A percentile compares a stretch with the other conserved stretches of the same genome.
These are phyloP conservation scores for Bryoglossum gracile DNA, from an alignment of 495 filamentous ascomycete genomes.

Conservation along the genomic window DNA sequence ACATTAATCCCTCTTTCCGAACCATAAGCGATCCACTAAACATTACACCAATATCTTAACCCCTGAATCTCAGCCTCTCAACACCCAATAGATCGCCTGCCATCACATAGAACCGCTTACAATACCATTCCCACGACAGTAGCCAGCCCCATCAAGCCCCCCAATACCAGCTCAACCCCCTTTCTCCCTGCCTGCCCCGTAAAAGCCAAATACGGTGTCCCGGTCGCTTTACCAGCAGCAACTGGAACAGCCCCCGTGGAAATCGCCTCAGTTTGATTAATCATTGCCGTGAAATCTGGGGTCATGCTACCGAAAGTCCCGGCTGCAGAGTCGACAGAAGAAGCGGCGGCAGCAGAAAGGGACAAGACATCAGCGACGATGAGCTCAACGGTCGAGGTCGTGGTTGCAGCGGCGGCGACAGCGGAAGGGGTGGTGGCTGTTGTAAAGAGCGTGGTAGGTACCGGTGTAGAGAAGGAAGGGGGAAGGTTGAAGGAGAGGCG, in stretches of 20 bases:
- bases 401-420: background rate
- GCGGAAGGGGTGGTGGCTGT: background rate
- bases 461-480: background rate
- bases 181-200: background rate
- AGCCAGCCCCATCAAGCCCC: too few relatives aligned
- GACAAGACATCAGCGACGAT: background rate
- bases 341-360: background rate
- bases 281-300: background rate
- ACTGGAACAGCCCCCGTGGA: background rate
- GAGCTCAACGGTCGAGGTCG: background rate
- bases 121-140: too few relatives aligned
- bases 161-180: too few relatives aligned
- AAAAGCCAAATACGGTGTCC: too few relatives aligned
- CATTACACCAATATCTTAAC: too few relatives aligned
- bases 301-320: background rate
- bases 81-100: too few relatives aligned
- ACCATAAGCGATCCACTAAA: too few relatives aligned
- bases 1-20: too few relatives aligned
- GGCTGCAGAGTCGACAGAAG: background rate
- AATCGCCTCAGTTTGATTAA: background rate
- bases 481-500: constrained; percentile 5
- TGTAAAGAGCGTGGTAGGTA: background rate
- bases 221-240: background rate
- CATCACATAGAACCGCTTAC: too few relatives aligned
- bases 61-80: too few relatives aligned